Percentiles rank a stretch among this genome's conserved stretches.
Conservation (phyloP, 495 filamentous ascomycete genomes). For the Podospora didyma region DNA sequence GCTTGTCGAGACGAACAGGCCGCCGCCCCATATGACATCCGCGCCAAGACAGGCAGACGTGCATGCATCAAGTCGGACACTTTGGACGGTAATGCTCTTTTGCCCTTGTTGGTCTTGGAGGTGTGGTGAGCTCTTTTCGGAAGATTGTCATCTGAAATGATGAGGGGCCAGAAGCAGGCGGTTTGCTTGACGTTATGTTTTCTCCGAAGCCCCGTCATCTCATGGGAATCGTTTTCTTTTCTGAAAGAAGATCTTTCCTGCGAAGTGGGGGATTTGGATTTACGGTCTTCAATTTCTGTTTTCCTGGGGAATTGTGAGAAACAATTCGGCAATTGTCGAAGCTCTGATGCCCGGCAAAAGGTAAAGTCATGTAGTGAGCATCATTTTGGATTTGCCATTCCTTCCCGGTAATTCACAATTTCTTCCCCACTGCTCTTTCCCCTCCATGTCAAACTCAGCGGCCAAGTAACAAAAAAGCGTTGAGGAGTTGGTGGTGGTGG, state of each 20-base stretch:
- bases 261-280: too few species aligned
- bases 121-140: constrained; percentile 2
- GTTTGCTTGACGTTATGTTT: not conserved
- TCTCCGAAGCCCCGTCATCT: not conserved
- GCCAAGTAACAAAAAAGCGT: not conserved
- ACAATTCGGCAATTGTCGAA: too few species aligned
- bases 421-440: not conserved
- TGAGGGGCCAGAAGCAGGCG: not conserved
- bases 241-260: not conserved
- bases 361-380: not conserved
- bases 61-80: not conserved
- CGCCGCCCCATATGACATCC: too few species aligned
- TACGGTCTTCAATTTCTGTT: too few species aligned
- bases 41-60: too few species aligned
- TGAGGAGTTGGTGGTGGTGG: too few species aligned
- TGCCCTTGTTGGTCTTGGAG: not conserved
- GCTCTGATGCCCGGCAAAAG: too few species aligned
- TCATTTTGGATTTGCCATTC: not conserved
- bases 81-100: constrained; percentile 2
- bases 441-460: not conserved
- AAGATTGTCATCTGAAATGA: constrained; percentile 12
- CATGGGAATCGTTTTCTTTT: not conserved
- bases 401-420: not conserved
- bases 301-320: too few species aligned
- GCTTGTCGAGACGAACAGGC: too few species aligned